Percentiles rank a stretch among this genome's conserved stretches.
Evolutionary conservation across 2,329 filamentous ascomycete genomes (phyloP).

Genomic region (Phyllosticta paracitricarpa): DNA sequence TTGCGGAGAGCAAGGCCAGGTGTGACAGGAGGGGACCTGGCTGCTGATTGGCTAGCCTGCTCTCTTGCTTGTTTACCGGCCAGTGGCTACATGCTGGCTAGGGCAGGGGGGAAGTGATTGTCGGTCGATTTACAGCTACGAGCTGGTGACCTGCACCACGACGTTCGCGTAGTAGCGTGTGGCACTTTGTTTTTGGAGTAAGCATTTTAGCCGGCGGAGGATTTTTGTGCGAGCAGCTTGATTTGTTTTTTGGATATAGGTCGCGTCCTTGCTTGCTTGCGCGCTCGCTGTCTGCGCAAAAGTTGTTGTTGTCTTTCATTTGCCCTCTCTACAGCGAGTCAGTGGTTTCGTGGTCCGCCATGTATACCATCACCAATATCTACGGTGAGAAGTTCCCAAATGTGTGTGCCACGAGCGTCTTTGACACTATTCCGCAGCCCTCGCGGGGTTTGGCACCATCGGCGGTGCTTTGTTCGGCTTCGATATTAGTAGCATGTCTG

Average conservation of each 20-base stretch:
- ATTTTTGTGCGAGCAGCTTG: background rate
- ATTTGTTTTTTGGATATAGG: background rate
- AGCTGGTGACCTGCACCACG: background rate
- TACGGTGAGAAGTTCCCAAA: background rate
- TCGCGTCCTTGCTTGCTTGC: background rate
- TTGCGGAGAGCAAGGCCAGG: background rate
- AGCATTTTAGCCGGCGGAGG: background rate
- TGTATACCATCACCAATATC: slow-evolving; percentile 8
- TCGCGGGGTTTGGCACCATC: slow-evolving; percentile 38
- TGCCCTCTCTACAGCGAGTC: background rate
- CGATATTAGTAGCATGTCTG: slow-evolving; percentile 53
- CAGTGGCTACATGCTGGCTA: background rate
- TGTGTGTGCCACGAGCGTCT: background rate
- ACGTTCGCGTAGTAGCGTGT: background rate
- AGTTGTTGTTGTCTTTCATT: background rate
- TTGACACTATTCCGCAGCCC: background rate
- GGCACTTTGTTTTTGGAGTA: background rate
- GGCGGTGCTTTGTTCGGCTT: slow-evolving; percentile 68
- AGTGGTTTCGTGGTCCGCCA: background rate
- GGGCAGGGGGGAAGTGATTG: background rate
- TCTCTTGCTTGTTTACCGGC: background rate
- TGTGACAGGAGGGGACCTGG: background rate
- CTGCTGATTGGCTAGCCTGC: background rate
- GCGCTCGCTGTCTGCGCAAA: background rate
- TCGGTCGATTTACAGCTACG: background rate